Conservation (phyloP, 495 filamentous ascomycete species). For the Cercophora scortea region DNA sequence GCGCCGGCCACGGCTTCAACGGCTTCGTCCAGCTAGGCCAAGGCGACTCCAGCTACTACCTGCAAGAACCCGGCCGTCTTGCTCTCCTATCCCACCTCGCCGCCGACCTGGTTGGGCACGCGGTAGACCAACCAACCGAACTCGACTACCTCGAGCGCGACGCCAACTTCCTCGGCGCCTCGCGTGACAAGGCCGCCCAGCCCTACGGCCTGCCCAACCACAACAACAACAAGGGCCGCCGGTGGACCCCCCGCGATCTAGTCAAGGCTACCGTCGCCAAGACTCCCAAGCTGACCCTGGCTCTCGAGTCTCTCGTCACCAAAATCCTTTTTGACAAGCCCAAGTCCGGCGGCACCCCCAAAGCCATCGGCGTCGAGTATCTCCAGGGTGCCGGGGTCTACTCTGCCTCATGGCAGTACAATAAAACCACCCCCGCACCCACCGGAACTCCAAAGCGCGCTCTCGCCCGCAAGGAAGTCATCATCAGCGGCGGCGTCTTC, state of each 20-base stretch:
- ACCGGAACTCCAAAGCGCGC: conserved; percentile 3
- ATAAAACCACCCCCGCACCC: neutral
- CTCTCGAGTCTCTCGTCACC: conserved; percentile 49
- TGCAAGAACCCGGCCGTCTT: conserved; percentile 22
- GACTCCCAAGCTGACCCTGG: conserved; percentile 42
- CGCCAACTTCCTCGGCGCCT: conserved; percentile 32
- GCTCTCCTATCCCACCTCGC: conserved; percentile 26
- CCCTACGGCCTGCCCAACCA: conserved; percentile 32
- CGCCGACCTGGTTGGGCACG: conserved; percentile 11
- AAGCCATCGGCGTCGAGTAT: conserved; percentile 53
- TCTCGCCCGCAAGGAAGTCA: conserved; percentile 28
- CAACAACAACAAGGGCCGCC: conserved; percentile 19
- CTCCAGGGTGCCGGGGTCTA: conserved; percentile 52
- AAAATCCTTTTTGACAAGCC: conserved; percentile 45
- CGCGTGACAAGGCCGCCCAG: conserved; percentile 17
- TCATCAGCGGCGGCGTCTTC: conserved; percentile 33
- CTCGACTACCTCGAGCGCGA: conserved; percentile 9
- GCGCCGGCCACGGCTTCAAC: conserved; percentile 44
- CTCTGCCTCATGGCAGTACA: conserved; percentile 41
- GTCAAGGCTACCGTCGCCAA: conserved; percentile 41
- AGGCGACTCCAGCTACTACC: conserved; percentile 31
- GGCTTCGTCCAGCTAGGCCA: conserved; percentile 41
- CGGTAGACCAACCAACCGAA: neutral
- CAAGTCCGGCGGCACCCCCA: conserved; percentile 27
- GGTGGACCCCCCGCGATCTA: conserved; percentile 31